Evolutionary conservation across 2,329 filamentous ascomycete genomes (phyloP).

Genomic region (Fusarium musae): DNA sequence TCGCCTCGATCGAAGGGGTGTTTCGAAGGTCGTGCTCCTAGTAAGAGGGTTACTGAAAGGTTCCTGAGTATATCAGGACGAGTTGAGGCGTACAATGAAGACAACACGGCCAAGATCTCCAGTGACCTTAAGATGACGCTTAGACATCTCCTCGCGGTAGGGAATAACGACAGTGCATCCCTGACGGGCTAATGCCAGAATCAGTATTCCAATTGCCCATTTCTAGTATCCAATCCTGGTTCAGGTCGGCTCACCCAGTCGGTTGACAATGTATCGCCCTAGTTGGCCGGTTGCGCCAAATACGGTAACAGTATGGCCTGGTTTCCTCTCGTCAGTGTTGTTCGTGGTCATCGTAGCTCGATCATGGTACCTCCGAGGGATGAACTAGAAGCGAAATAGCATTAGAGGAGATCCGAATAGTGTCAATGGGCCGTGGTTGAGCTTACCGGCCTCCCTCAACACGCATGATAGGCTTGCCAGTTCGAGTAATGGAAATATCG

Average conservation of each 20-base stretch:
- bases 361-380: conserved; percentile 80
- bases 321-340: conserved; percentile 46
- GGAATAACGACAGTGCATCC: conserved; percentile 95
- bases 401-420: conserved; percentile 42
- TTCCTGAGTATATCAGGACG: background rate
- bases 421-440: conserved; percentile 37
- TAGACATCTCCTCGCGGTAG: conserved; percentile 96
- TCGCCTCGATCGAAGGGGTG: conserved; percentile 94
- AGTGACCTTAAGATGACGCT: conserved; percentile 95
- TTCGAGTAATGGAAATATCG: conserved; percentile 93
- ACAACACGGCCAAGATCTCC: conserved; percentile 91
- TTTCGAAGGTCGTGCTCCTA: conserved; percentile 96
- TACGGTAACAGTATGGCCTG: conserved; percentile 95
- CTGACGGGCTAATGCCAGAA: conserved; percentile 72
- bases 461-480: conserved; percentile 93
- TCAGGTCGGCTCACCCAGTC: conserved; percentile 70
- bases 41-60: conserved; percentile 29
- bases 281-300: conserved; percentile 97
- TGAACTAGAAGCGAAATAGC: conserved; percentile 66
- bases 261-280: conserved; percentile 96
- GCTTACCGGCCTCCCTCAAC: conserved; percentile 88
- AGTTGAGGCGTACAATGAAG: conserved; percentile 73
- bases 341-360: conserved; percentile 17
- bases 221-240: background rate
- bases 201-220: conserved; percentile 34